Evolutionary conservation across 73 alveolate genomes (phyloP).

Genomic region (Loxodes magnus): DNA sequence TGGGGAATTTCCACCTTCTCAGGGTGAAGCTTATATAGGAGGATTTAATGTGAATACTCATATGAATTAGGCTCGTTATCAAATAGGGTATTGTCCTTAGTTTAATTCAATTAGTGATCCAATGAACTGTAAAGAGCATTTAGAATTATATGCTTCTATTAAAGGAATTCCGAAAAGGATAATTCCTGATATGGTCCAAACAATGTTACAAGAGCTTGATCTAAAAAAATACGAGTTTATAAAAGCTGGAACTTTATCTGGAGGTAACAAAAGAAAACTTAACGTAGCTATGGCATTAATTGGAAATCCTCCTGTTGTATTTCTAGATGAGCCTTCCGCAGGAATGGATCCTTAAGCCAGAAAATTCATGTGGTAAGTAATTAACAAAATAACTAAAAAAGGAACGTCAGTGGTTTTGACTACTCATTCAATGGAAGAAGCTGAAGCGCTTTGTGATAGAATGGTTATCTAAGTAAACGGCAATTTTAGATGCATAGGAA

Average conservation of each 20-base stretch:
- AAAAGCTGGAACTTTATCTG: conserved; percentile 77
- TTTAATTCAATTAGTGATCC: conserved; percentile 89
- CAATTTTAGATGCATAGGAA: conserved; percentile 50
- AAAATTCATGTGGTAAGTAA: conserved; percentile 75
- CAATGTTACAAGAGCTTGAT: conserved; percentile 75
- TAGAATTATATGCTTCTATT: conserved; percentile 81
- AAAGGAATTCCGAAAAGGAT: conserved; percentile 78
- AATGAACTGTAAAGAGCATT: conserved; percentile 88
- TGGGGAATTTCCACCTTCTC: conserved; percentile 75
- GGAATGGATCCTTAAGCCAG: conserved; percentile 87
- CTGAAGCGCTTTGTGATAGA: conserved; percentile 90
- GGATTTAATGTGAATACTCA: conserved; percentile 65
- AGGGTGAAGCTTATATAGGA: conserved; percentile 72
- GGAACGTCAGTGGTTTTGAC: conserved; percentile 77
- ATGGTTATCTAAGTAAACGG: conserved; percentile 73
- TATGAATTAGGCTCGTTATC: conserved; percentile 63
- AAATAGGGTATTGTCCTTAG: conserved; percentile 96
- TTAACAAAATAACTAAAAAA: conserved; percentile 74
- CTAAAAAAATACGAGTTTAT: conserved; percentile 57
- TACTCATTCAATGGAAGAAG: conserved; percentile 96
- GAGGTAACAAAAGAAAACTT: conserved; percentile 95
- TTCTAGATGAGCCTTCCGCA: conserved; percentile 78
- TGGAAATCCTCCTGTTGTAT: conserved; percentile 72
- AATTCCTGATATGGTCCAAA: conserved; percentile 41
- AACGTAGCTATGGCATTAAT: conserved; percentile 93